These are phyloP conservation scores for Prunella vulgaris DNA, from an alignment of 257 asterid genomes.

Conservation along the genomic window DNA sequence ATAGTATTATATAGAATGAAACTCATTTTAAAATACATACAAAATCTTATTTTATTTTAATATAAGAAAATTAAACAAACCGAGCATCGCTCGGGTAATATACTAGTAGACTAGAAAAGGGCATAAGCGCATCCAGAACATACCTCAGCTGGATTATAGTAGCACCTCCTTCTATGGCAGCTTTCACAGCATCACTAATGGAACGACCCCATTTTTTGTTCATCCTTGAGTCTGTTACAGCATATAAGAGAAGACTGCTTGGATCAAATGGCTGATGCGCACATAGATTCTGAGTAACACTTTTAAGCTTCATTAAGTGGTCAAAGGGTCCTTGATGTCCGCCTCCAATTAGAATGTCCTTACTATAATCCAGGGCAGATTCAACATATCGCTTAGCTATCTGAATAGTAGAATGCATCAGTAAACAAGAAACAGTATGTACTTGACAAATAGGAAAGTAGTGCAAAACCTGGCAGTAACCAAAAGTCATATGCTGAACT, in stretches of 20 bases:
- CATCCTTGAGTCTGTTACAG: constrained; percentile 95
- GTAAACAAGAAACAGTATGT: constrained; percentile 3
- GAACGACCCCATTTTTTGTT: constrained; percentile 83
- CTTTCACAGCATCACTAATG: constrained; percentile 70
- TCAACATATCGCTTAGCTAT: constrained; percentile 74
- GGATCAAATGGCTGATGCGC: constrained; percentile 49
- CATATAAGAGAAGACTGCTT: constrained; percentile 70
- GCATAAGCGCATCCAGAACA: constrained; percentile 9
- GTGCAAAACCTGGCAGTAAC: not conserved
- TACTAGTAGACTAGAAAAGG: not conserved
- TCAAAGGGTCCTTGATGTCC: constrained; percentile 89
- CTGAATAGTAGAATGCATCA: constrained; percentile 32
- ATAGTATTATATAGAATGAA: no score
- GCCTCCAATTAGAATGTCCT: constrained; percentile 63
- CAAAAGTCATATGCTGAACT: not conserved
- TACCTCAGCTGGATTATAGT: constrained; percentile 89
- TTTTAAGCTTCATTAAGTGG: constrained; percentile 76
- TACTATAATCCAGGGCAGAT: constrained; percentile 76
- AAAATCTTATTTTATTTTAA: no score
- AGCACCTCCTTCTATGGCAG: constrained; percentile 91
- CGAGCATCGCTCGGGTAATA: no score
- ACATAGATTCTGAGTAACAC: constrained; percentile 11
- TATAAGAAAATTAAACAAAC: no score
- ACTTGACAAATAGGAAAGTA: constrained; percentile 3
- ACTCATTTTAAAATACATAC: no score